These are phyloP conservation scores for Excoecaria agallocha DNA, from an alignment of 345 rosid species.

Conservation along the genomic window DNA sequence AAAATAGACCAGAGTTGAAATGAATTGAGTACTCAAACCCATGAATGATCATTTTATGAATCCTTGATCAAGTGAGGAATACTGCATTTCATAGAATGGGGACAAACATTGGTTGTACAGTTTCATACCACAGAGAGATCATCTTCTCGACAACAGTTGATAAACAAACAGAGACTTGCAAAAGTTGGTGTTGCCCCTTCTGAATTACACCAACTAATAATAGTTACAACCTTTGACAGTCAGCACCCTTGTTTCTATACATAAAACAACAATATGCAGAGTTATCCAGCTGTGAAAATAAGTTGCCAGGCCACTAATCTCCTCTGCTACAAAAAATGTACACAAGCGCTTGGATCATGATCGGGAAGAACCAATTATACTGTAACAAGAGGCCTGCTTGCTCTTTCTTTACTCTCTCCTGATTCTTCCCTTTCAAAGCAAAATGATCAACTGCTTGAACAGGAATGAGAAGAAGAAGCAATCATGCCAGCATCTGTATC, in stretches of 20 bases:
- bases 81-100: too few species aligned
- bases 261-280: not conserved
- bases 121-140: too few species aligned
- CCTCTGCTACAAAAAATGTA: slow-evolving; percentile 13
- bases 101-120: too few species aligned
- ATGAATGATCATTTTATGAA: too few species aligned
- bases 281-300: not conserved
- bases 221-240: not conserved
- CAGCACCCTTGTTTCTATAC: slow-evolving; percentile 17
- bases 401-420: slow-evolving; percentile 30
- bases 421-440: slow-evolving; percentile 34
- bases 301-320: slow-evolving; percentile 6
- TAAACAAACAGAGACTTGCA: not conserved
- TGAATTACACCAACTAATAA: not conserved
- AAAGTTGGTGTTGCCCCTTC: not conserved
- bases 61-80: too few species aligned
- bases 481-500: slow-evolving; percentile 12
- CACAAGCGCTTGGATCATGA: slow-evolving; percentile 42
- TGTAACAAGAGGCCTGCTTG: slow-evolving; percentile 12
- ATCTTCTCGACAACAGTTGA: not conserved
- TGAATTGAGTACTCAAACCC: not conserved
- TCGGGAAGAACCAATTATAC: slow-evolving; percentile 38
- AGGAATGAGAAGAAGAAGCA: slow-evolving; percentile 32
- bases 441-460: slow-evolving; percentile 9
- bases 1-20: not conserved